Percentiles rank a stretch among this genome's conserved stretches.
phyloP scores from a whole-genome alignment of 805 yeast genomes.

The Barnettozyma siamensis region DNA sequence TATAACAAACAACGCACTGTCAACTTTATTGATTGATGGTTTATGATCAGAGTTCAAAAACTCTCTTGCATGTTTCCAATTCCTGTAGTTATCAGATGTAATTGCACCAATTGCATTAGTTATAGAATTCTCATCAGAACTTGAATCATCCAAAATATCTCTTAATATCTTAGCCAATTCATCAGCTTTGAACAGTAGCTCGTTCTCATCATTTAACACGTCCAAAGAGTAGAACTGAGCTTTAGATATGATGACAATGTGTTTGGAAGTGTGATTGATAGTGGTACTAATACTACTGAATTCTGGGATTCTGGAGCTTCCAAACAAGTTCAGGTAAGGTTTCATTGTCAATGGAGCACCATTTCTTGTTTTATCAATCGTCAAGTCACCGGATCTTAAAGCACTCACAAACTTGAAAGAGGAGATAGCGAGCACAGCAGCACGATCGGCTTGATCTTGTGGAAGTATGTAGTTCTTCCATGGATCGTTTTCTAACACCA shows the following conservation, averaged over 20 bases:
- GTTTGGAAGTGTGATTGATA: conserved; percentile 58
- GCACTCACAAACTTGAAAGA: conserved; percentile 61
- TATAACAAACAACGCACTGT: conserved; percentile 72
- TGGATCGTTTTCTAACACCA: conserved; percentile 72
- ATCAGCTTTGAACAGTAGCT: conserved; percentile 57
- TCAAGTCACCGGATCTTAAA: conserved; percentile 45
- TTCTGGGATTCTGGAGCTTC: conserved; percentile 55
- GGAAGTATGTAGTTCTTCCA: conserved; percentile 44
- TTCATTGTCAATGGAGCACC: conserved; percentile 57
- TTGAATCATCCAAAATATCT: conserved; percentile 64
- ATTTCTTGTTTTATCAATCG: conserved; percentile 53
- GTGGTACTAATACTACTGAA: conserved; percentile 67
- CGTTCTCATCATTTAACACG: conserved; percentile 64
- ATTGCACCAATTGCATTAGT: conserved; percentile 75
- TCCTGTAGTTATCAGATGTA: conserved; percentile 78
- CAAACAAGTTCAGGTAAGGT: conserved; percentile 62
- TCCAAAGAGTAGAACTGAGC: conserved; percentile 87
- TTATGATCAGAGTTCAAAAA: conserved; percentile 35
- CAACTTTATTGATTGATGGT: conserved; percentile 43
- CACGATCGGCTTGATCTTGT: conserved; percentile 62
- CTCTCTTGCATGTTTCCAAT: conserved; percentile 74
- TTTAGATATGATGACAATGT: conserved; percentile 67
- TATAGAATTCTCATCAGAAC: conserved; percentile 53
- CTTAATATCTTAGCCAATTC: conserved; percentile 63
- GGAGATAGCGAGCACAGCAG: conserved; percentile 61